Percentiles rank a stretch among this genome's conserved stretches.
Conservation (phyloP, 768 basidiomycete genomes). For the Naganishia vaughanmartiniae region DNA sequence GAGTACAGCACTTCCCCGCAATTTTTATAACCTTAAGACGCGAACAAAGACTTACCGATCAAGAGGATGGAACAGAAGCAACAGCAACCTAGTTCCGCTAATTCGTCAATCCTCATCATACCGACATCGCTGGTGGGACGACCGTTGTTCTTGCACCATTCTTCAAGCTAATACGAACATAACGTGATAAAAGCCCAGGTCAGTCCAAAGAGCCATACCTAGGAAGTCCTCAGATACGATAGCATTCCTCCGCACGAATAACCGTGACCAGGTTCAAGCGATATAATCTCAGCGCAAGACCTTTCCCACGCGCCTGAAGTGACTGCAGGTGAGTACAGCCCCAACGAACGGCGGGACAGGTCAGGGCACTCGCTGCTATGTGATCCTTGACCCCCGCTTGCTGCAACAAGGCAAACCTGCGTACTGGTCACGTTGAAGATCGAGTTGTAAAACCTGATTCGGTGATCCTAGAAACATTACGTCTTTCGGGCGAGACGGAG, state of each 20-base stretch:
- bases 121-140: constrained; percentile 38
- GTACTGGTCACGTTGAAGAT: constrained; percentile 13
- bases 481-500: background rate
- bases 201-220: background rate
- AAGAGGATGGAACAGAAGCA: constrained; percentile 36
- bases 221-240: constrained; percentile 18
- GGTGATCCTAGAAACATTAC: background rate
- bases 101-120: constrained; percentile 39
- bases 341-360: background rate
- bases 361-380: constrained; percentile 27
- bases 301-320: background rate
- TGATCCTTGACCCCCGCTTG: constrained; percentile 21
- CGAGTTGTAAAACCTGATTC: background rate
- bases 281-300: constrained; percentile 32
- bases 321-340: background rate
- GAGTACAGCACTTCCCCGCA: background rate
- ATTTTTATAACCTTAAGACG: background rate
- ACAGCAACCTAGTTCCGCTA: constrained; percentile 40
- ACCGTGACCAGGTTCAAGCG: constrained; percentile 31
- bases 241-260: constrained; percentile 29
- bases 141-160: constrained; percentile 28
- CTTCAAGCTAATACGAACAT: constrained; percentile 24
- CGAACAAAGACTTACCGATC: constrained; percentile 9
- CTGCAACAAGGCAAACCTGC: constrained; percentile 7
- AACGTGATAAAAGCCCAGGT: background rate